These are phyloP conservation scores for Saccharomyces pastorianus DNA, from an alignment of 1,139 yeast genomes.

Conservation along the genomic window DNA sequence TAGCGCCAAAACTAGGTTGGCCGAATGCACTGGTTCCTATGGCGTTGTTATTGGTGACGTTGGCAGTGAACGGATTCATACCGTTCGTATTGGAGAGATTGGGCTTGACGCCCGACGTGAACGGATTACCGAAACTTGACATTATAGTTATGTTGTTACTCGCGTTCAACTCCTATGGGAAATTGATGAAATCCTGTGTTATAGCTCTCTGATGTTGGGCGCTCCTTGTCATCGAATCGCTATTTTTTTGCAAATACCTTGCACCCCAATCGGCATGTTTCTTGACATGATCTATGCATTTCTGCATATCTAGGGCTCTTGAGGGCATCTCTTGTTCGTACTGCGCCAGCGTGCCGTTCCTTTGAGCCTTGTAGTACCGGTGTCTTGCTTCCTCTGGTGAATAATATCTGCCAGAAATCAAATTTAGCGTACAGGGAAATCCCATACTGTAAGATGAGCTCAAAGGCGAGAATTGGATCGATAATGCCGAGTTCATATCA, in stretches of 20 bases:
- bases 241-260: neutral
- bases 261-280: neutral
- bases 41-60: neutral
- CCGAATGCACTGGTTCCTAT: conserved; percentile 17
- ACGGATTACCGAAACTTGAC: conserved; percentile 6
- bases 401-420: too few relatives aligned
- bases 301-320: neutral
- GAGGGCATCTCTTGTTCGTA: too few relatives aligned
- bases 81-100: neutral
- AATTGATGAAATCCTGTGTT: conserved; percentile 37
- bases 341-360: too few relatives aligned
- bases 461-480: too few relatives aligned
- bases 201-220: neutral
- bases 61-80: conserved; percentile 6
- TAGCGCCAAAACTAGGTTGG: conserved; percentile 7
- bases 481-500: too few relatives aligned
- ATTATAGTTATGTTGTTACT: conserved; percentile 1
- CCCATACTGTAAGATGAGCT: too few relatives aligned
- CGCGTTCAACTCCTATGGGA: conserved; percentile 25
- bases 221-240: neutral
- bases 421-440: too few relatives aligned
- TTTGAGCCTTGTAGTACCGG: too few relatives aligned
- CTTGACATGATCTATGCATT: neutral
- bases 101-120: conserved; percentile 5
- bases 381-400: too few relatives aligned